Conservation (phyloP, 371 early-diverging fungal genomes). For the Dentiscutata heterogama region DNA sequence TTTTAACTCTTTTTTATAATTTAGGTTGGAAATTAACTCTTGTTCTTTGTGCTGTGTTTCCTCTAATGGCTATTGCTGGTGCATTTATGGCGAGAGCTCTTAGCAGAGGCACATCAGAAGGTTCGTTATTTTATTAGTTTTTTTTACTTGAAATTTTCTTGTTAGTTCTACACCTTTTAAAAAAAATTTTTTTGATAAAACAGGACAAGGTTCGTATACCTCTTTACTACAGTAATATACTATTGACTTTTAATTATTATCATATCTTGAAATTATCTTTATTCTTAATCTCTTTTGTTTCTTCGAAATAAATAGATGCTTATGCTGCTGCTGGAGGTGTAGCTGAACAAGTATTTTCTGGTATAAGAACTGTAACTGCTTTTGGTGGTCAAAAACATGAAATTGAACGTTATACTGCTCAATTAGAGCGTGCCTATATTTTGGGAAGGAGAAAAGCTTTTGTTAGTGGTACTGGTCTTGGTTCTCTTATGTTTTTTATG, state of each 20-base stretch:
- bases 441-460: constrained; percentile 65
- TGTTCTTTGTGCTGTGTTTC: constrained; percentile 64
- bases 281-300: neutral
- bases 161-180: too few relatives aligned
- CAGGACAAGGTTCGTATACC: constrained; percentile 40
- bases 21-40: constrained; percentile 89
- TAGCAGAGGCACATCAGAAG: constrained; percentile 48
- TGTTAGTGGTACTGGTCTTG: constrained; percentile 69
- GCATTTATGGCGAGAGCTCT: constrained; percentile 66
- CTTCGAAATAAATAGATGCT: constrained; percentile 47
- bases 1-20: neutral
- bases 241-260: neutral
- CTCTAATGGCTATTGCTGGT: constrained; percentile 55
- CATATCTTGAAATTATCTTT: neutral
- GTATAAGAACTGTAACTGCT: constrained; percentile 89
- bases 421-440: constrained; percentile 64
- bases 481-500: constrained; percentile 52
- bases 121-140: too few relatives aligned
- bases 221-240: neutral
- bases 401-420: constrained; percentile 61
- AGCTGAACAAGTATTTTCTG: constrained; percentile 88
- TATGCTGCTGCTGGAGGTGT: constrained; percentile 80
- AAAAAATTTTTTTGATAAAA: too few relatives aligned
- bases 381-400: constrained; percentile 84
- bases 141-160: too few relatives aligned